Evolutionary conservation across 2,329 filamentous ascomycete species (phyloP).

Genomic region (Fusarium robinianum): DNA sequence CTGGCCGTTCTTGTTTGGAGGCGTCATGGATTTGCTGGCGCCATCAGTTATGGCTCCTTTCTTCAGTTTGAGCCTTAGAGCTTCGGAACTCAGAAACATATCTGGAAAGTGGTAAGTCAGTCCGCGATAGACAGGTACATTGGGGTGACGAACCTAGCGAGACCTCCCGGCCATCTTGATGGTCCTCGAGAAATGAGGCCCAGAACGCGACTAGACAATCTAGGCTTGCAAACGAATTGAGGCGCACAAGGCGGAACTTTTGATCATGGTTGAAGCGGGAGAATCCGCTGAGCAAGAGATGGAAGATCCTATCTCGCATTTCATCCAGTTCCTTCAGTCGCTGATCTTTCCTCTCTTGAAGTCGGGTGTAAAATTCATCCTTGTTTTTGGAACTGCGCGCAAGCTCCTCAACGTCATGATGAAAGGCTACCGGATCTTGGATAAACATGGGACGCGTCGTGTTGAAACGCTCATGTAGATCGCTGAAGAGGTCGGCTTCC

Average conservation of each 20-base stretch:
- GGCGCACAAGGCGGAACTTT: not conserved
- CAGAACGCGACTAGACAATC: not conserved
- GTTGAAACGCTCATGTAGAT: constrained; percentile 4
- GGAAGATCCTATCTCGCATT: not conserved
- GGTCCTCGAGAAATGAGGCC: constrained; percentile 1
- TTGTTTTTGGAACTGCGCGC: not conserved
- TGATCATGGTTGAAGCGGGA: not conserved
- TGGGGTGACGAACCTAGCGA: too few species aligned
- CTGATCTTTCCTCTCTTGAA: constrained; percentile 1
- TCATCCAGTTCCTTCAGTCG: not conserved
- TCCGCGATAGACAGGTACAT: too few species aligned
- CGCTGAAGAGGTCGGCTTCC: not conserved
- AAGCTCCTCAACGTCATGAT: not conserved
- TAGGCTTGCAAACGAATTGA: not conserved
- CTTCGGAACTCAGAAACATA: too few species aligned
- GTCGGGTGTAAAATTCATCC: not conserved
- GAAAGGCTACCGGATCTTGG: constrained; percentile 2
- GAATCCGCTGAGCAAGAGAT: not conserved
- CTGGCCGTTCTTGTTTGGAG: too few species aligned
- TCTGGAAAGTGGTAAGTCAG: too few species aligned
- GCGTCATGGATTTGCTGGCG: too few species aligned
- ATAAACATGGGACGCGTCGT: constrained; percentile 5
- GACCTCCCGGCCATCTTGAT: too few species aligned
- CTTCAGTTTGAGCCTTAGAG: too few species aligned
- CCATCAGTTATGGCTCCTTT: too few species aligned